These are phyloP conservation scores for Euclidium syriacum DNA, from an alignment of 345 rosid genomes.

Conservation along the genomic window DNA sequence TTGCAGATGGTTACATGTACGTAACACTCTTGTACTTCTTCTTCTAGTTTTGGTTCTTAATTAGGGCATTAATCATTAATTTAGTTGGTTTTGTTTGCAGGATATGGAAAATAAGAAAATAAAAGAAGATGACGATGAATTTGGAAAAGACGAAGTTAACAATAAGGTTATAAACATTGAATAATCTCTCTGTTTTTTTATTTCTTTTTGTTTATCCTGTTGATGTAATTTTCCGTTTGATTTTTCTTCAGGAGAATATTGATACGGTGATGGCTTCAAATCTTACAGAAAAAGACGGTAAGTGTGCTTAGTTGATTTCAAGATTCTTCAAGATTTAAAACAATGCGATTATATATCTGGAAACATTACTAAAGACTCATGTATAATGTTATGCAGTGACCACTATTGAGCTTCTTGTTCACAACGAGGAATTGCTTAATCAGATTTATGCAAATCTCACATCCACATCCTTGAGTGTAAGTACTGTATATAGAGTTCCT, in stretches of 20 bases:
- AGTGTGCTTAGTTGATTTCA: too few species aligned
- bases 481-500: not conserved
- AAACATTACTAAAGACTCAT: not conserved
- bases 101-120: constrained; percentile 68
- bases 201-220: not conserved
- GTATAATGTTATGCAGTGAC: constrained; percentile 10
- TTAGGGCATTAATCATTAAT: not conserved
- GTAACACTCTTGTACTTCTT: constrained; percentile 3
- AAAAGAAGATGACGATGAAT: constrained; percentile 48
- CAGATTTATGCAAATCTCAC: constrained; percentile 55
- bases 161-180: constrained; percentile 48
- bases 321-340: not conserved
- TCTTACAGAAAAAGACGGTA: not conserved
- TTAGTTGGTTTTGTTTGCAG: not conserved
- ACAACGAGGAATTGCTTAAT: constrained; percentile 43
- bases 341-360: not conserved
- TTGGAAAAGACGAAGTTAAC: constrained; percentile 49
- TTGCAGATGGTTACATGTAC: constrained; percentile 68
- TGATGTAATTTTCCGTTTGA: constrained; percentile 2
- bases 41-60: too few species aligned
- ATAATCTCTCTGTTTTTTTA: not conserved
- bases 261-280: constrained; percentile 16
- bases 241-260: constrained; percentile 3
- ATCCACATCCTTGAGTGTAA: constrained; percentile 40
- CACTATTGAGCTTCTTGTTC: constrained; percentile 51